A percentile compares a stretch with the other conserved stretches of the same genome.
Conservation (phyloP, 1,139 yeast species). For the Sugiyamaella paludigena region DNA sequence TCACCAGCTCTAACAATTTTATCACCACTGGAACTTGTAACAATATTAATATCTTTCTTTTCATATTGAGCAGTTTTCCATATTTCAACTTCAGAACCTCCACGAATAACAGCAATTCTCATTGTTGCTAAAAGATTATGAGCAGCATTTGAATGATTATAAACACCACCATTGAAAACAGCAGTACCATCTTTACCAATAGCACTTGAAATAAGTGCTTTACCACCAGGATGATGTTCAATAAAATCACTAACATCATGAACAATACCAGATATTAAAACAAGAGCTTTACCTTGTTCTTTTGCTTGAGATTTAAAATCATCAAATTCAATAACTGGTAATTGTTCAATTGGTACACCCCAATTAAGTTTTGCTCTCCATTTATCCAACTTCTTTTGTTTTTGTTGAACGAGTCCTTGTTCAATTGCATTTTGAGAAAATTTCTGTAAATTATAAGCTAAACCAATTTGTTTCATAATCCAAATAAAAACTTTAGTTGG, state of each 20-base stretch:
- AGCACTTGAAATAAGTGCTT: slow-evolving; percentile 78
- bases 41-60: slow-evolving; percentile 53
- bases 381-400: slow-evolving; percentile 89
- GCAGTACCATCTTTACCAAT: slow-evolving; percentile 95
- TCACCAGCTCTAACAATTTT: slow-evolving; percentile 58
- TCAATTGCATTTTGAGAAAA: slow-evolving; percentile 95
- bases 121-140: slow-evolving; percentile 91
- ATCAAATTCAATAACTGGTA: slow-evolving; percentile 89
- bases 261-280: slow-evolving; percentile 89
- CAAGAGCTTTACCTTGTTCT: slow-evolving; percentile 51
- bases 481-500: slow-evolving; percentile 88
- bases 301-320: slow-evolving; percentile 72
- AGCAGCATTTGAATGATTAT: slow-evolving; percentile 95
- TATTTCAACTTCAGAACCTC: slow-evolving; percentile 79
- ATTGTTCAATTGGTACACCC: slow-evolving; percentile 82
- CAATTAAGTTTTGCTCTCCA: slow-evolving; percentile 78
- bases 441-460: slow-evolving; percentile 86
- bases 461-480: slow-evolving; percentile 68
- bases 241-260: slow-evolving; percentile 85
- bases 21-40: slow-evolving; percentile 51
- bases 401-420: slow-evolving; percentile 94
- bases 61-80: slow-evolving; percentile 64
- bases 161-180: slow-evolving; percentile 97
- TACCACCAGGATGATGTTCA: slow-evolving; percentile 97
- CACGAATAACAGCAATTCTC: slow-evolving; percentile 93